A percentile compares a stretch with the other conserved stretches of the same genome.
These are phyloP conservation scores for Penicillium olsonii DNA, from an alignment of 2,329 filamentous ascomycete species.

Conservation along the genomic window DNA sequence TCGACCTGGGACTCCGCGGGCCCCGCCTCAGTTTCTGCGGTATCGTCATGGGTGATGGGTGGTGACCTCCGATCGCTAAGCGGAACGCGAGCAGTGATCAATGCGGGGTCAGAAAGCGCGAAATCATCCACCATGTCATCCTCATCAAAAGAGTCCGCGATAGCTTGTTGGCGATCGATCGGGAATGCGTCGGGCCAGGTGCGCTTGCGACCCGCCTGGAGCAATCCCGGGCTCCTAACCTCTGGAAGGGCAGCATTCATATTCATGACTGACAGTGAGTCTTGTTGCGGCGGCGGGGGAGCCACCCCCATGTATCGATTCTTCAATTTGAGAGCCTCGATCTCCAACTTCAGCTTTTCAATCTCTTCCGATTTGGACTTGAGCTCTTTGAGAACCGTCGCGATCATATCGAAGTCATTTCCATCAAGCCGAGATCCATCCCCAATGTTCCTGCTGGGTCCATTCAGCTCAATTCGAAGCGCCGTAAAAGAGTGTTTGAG, in stretches of 20 bases:
- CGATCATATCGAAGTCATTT: constrained; percentile 39
- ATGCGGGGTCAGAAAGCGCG: constrained; percentile 22
- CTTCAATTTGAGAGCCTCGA: constrained; percentile 39
- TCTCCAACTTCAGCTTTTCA: constrained; percentile 41
- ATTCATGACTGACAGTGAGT: constrained; percentile 5
- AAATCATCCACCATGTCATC: constrained; percentile 33
- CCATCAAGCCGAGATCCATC: constrained; percentile 22
- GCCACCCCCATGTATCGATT: constrained; percentile 36
- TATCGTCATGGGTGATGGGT: background rate
- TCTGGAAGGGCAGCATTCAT: constrained; percentile 25
- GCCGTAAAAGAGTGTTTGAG: constrained; percentile 41
- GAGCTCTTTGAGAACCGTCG: constrained; percentile 41
- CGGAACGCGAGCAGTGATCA: constrained; percentile 27
- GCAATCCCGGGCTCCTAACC: constrained; percentile 36
- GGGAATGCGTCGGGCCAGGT: constrained; percentile 33
- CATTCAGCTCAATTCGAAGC: constrained; percentile 40
- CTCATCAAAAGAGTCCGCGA: constrained; percentile 37
- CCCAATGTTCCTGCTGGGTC: constrained; percentile 23
- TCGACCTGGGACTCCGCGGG: constrained; percentile 16
- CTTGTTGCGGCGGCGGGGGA: constrained; percentile 16
- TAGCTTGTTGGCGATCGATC: constrained; percentile 23
- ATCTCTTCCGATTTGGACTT: constrained; percentile 42
- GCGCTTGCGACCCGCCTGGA: constrained; percentile 36
- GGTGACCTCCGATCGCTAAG: constrained; percentile 18
- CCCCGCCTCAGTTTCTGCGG: background rate